These are phyloP conservation scores for Rhodotorula paludigena DNA, from an alignment of 768 basidiomycete species.

Conservation along the genomic window DNA sequence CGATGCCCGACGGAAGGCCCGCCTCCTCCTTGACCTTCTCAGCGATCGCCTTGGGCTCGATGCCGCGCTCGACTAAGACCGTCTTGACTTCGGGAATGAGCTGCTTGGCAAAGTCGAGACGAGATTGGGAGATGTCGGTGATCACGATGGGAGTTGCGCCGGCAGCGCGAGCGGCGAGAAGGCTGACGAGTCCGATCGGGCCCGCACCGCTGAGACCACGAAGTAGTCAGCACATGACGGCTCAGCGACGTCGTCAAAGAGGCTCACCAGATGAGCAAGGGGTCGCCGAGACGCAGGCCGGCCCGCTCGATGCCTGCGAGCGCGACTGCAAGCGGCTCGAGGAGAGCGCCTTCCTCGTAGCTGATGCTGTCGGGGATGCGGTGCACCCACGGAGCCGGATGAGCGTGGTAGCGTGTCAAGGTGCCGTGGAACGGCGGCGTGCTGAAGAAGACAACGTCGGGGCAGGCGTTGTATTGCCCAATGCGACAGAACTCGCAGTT, in stretches of 20 bases:
- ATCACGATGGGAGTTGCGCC: slow-evolving; percentile 51
- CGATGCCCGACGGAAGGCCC: slow-evolving; percentile 39
- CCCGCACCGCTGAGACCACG: slow-evolving; percentile 48
- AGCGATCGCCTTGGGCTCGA: slow-evolving; percentile 43
- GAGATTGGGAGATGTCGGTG: slow-evolving; percentile 49
- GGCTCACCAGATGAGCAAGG: slow-evolving; percentile 48
- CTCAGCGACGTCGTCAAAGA: not conserved
- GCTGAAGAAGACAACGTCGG: slow-evolving; percentile 48
- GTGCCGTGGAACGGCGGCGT: slow-evolving; percentile 49
- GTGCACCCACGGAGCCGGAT: slow-evolving; percentile 50
- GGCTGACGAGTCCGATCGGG: slow-evolving; percentile 51
- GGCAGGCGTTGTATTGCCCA: slow-evolving; percentile 51
- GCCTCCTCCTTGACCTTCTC: slow-evolving; percentile 44
- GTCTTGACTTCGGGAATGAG: slow-evolving; percentile 49
- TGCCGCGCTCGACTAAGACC: slow-evolving; percentile 44
- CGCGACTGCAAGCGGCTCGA: slow-evolving; percentile 50
- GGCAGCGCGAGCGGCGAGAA: slow-evolving; percentile 48
- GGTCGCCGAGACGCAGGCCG: slow-evolving; percentile 48
- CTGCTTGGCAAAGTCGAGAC: slow-evolving; percentile 49
- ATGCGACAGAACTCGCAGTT: slow-evolving; percentile 48
- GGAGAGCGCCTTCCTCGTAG: slow-evolving; percentile 49
- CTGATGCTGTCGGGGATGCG: slow-evolving; percentile 48
- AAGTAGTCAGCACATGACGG: not conserved
- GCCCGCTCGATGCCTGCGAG: slow-evolving; percentile 50
- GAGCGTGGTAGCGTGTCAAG: slow-evolving; percentile 44